Evolutionary conservation across 2,329 filamentous ascomycete species (phyloP).

Genomic region (Cytospora leucostoma): DNA sequence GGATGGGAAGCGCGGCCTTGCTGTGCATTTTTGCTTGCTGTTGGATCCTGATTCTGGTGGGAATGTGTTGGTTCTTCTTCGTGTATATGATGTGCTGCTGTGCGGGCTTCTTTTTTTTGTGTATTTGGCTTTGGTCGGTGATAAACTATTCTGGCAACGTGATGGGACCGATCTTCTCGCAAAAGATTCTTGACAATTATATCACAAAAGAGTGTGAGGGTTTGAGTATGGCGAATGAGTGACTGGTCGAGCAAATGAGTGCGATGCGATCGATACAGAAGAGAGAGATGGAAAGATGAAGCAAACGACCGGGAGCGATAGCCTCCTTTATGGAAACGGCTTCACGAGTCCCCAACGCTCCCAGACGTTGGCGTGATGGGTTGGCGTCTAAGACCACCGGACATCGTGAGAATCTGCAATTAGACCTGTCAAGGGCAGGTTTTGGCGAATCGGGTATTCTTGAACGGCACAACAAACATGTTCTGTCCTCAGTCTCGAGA

Average conservation of each 20-base stretch:
- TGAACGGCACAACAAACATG: slow-evolving; percentile 13
- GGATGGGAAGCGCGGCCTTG: slow-evolving; percentile 33
- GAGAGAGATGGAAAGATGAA: background rate
- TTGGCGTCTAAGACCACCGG: background rate
- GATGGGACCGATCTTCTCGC: background rate
- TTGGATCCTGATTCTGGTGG: background rate
- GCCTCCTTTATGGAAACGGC: background rate
- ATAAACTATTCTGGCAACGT: background rate
- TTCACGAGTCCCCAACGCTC: background rate
- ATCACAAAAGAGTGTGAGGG: background rate
- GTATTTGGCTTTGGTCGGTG: background rate
- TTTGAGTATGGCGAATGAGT: background rate
- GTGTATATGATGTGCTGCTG: background rate
- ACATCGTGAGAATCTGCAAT: slow-evolving; percentile 15
- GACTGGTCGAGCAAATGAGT: background rate
- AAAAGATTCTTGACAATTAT: background rate
- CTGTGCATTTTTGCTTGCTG: slow-evolving; percentile 35
- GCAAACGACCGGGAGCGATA: background rate
- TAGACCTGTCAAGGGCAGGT: background rate
- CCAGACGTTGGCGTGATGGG: background rate
- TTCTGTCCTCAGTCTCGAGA: slow-evolving; percentile 16
- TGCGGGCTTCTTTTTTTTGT: background rate
- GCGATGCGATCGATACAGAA: background rate
- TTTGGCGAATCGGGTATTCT: slow-evolving; percentile 15
- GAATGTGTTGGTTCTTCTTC: slow-evolving; percentile 1